Base-by-base conservation (phyloP, 192 early-diverging fungal genomes). In the Umbelopsis isabellina region DNA sequence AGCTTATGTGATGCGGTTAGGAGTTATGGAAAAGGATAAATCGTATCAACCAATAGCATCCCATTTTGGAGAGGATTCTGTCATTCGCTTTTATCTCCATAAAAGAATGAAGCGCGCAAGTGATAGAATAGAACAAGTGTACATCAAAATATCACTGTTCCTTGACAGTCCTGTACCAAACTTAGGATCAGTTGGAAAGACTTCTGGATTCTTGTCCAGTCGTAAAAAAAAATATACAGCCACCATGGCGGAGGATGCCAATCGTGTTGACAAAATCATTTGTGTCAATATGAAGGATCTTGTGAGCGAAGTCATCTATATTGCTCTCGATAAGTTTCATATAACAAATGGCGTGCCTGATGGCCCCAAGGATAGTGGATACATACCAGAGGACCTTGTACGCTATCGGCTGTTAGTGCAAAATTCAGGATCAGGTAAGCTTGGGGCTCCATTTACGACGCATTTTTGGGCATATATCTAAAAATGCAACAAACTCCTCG, bases 71-170 rank as follows among this genome's bases (percentile, higher is more conserved):
- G 77, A 79, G 25, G 72, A 79, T 45, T 79, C 70, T 5, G 70
- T 79, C 1, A 81, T 83, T 20, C 74, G 79, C 21, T 81, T 85
- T 76, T 75, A 79, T 25, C 75, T 85, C 18, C 80, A 85, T 70
- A 73, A 78, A 49, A 74, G 75, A 9, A 80, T 80, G 37, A 79
- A 80, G 35, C 72, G 79, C 8, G 48, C 64, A 12, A 52, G 70
- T 49, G 72, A 67, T 45, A 41, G 61, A 37, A 65, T 66, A 21
- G 76, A 69, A 18, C 51, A 69, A 35, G 71, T 78, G 23, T 78
- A 73, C 48, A 78, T 78, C 30, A 78, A 78, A 61, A 69, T 78
- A 21, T 78, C 76, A 8, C 49, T 78, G 2, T 78, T 72, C 45
- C 72, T 72, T 4, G 74, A 75, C n/a, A 52, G 64, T 33, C 55